phyloP scores from a whole-genome alignment of 192 early-diverging fungal genomes.

The Entomortierella lignicola region DNA sequence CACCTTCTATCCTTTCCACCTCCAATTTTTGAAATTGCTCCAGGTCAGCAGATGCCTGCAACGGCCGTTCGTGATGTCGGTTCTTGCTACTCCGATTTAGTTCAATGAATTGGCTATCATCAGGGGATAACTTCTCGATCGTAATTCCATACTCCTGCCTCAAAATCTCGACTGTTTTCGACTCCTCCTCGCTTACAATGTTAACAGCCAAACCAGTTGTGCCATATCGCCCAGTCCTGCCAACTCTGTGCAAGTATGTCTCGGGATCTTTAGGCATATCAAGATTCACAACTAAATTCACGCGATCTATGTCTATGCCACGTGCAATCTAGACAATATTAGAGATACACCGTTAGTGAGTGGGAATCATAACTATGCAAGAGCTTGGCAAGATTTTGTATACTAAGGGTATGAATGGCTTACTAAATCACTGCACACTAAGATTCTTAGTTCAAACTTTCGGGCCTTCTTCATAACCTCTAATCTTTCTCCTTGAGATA shows the following conservation, averaged over 20 bases:
- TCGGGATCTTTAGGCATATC: conserved; percentile 77
- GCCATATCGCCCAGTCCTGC: conserved; percentile 84
- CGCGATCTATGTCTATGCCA: conserved; percentile 81
- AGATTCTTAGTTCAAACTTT: conserved; percentile 64
- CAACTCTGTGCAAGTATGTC: conserved; percentile 83
- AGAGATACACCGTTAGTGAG: too few relatives aligned
- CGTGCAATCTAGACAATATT: conserved; percentile 65
- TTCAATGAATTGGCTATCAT: conserved; percentile 5
- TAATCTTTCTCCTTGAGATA: conserved; percentile 59
- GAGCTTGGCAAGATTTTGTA: neutral
- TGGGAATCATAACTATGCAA: too few relatives aligned
- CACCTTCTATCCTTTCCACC: neutral
- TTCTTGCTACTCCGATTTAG: conserved; percentile 19
- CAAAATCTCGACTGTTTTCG: conserved; percentile 46
- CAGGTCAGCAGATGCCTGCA: conserved; percentile 25
- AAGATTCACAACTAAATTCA: conserved; percentile 79
- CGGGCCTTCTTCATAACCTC: conserved; percentile 64
- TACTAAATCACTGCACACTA: conserved; percentile 73
- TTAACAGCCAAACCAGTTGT: conserved; percentile 69
- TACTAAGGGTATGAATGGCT: neutral
- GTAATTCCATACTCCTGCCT: conserved; percentile 33
- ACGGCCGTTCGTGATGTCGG: conserved; percentile 33
- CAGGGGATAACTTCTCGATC: conserved; percentile 5
- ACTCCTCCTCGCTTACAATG: conserved; percentile 50
- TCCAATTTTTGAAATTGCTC: conserved; percentile 33